Evolutionary conservation across 202 grass and related monocot species (phyloP), one percentile per base, ranked within the genome.

Genomic region (Carex sylvatica): DNA sequence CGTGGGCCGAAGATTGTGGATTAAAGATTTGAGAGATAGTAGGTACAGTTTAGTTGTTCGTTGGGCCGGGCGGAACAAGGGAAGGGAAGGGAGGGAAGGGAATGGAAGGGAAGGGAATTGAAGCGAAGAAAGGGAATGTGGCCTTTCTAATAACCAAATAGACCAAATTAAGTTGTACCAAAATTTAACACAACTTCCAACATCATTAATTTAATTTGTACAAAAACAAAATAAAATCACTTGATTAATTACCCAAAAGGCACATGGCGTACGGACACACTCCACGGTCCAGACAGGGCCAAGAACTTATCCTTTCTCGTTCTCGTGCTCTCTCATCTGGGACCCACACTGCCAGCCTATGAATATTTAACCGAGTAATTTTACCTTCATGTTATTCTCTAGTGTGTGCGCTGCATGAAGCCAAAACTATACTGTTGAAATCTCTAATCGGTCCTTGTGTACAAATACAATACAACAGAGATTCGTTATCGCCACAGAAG

Each of bases 281-380:
- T 61, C 58, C 63, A 65, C 16, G 33, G 63, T 65, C 13, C 77
- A 61, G n/a, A 80, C 59, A 80, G 35, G 33, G 77, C 58, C 77
- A 80, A 80, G 24, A 46, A 40, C 24, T 46, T 80, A 80, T 80
- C 77, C 30, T 64, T 61, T 80, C 77, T 63, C 77, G 77, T 61
- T 80, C 77, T 63, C 77, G 77, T 80, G 77, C 77, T 61, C 54
- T 15, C 54, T 15, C 47, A n/a, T 16, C 28, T 61, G 35, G 77
- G 77, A 40, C 1, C 77, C 77, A 64, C 77, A n/a, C 0, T 59
- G 72, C 7, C 51, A 58, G 49, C 51, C 51, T 59, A 58, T 59
- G 72, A 14, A 9, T 8, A 40, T 44, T 44, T 44, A 44, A 44
- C 42, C 9, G 42, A 9, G 42, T 2, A 44, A 1, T 9, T 44